Evolutionary conservation across 495 filamentous ascomycete genomes (phyloP).

Genomic region (Penicillium parvum): DNA sequence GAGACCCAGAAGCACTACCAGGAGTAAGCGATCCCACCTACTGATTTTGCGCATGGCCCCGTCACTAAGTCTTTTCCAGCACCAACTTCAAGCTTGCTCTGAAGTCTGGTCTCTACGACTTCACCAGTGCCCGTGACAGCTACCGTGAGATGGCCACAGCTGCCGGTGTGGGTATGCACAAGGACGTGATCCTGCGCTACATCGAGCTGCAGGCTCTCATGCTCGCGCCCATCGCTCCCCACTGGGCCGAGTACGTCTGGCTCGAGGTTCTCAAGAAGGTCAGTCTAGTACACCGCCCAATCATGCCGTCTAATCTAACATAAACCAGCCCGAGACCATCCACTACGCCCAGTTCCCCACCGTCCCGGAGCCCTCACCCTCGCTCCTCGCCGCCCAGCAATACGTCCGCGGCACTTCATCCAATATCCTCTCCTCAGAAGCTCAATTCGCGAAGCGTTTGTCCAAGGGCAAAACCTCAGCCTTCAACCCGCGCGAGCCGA

Average conservation of each 20-base stretch:
- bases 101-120: conserved; percentile 86
- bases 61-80: conserved; percentile 36
- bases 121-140: conserved; percentile 77
- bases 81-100: conserved; percentile 89
- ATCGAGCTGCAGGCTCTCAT: conserved; percentile 83
- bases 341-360: conserved; percentile 76
- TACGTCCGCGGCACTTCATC: conserved; percentile 74
- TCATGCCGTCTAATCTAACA: conserved; percentile 16
- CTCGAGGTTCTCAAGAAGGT: conserved; percentile 78
- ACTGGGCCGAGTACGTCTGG: conserved; percentile 95
- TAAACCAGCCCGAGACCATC: conserved; percentile 53
- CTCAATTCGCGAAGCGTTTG: conserved; percentile 72
- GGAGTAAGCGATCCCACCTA: conserved; percentile 37
- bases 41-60: not conserved
- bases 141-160: conserved; percentile 78
- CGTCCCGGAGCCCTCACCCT: conserved; percentile 55
- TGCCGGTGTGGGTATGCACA: conserved; percentile 78
- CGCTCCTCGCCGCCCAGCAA: conserved; percentile 68
- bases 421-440: conserved; percentile 84
- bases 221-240: conserved; percentile 76
- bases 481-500: conserved; percentile 87
- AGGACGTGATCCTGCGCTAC: conserved; percentile 68
- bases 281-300: conserved; percentile 5
- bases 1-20: conserved; percentile 75
- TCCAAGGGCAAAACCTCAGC: conserved; percentile 76